phyloP scores from a whole-genome alignment of 2,329 filamentous ascomycete species.

The Hypoxylon sp. region DNA sequence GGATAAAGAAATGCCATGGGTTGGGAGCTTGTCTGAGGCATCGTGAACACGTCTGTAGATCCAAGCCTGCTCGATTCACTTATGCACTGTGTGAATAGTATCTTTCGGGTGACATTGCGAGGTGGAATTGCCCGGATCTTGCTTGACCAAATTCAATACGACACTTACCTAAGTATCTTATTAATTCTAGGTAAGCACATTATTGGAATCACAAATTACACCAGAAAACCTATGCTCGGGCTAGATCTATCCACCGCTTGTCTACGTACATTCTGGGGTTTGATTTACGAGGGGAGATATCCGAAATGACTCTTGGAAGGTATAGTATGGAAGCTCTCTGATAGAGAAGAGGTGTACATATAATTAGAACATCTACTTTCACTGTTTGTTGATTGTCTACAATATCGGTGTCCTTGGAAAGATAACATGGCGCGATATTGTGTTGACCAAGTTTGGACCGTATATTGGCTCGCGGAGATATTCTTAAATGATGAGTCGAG shows the following conservation, averaged over 20 bases:
- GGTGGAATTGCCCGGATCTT: background rate
- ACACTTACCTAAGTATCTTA: background rate
- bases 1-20: background rate
- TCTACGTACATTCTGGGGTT: background rate
- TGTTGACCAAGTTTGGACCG: background rate
- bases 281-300: background rate
- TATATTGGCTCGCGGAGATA: background rate
- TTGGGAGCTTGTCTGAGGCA: background rate
- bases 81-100: background rate
- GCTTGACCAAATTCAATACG: background rate
- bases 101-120: background rate
- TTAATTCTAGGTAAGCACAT: background rate
- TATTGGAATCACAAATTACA: background rate
- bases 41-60: slow-evolving; percentile 3
- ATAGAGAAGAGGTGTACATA: background rate
- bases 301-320: background rate
- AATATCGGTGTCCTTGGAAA: background rate
- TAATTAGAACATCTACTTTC: background rate
- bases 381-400: background rate
- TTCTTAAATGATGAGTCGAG: background rate
- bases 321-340: background rate
- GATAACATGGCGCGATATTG: background rate
- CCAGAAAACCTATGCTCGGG: background rate
- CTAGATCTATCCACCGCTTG: background rate
- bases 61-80: background rate